These are phyloP conservation scores for Bassia scoparia DNA, from an alignment of 148 eudicot species.

Conservation along the genomic window DNA sequence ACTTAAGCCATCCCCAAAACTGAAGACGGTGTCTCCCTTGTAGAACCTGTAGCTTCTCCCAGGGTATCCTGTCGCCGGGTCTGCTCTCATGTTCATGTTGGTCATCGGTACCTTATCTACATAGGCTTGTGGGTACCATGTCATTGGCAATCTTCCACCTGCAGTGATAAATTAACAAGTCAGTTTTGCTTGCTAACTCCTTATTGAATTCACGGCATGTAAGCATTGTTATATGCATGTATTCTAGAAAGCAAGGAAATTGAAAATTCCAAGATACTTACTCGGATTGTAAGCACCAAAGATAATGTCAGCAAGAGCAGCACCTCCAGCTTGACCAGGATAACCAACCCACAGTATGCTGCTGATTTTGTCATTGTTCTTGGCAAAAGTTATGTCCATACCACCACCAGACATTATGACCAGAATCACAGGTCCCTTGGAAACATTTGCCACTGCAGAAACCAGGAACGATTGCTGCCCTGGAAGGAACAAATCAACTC, in stretches of 20 bases:
- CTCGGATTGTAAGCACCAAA: constrained; percentile 66
- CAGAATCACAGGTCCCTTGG: constrained; percentile 66
- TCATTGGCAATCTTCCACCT: constrained; percentile 82
- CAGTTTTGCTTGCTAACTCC: too few relatives aligned
- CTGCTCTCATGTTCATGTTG: constrained; percentile 77
- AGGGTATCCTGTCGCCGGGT: constrained; percentile 63
- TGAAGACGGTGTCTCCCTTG: constrained; percentile 55
- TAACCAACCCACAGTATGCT: constrained; percentile 80
- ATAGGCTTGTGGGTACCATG: constrained; percentile 79
- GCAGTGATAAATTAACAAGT: constrained; percentile 2
- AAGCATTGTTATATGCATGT: too few relatives aligned
- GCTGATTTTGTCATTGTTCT: constrained; percentile 47
- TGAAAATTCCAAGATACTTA: constrained; percentile 22
- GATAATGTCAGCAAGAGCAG: constrained; percentile 64
- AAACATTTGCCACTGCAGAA: constrained; percentile 46
- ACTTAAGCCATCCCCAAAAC: constrained; percentile 69
- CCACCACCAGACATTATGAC: constrained; percentile 81
- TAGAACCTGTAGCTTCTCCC: constrained; percentile 77
- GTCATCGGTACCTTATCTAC: constrained; percentile 65
- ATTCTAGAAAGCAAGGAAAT: not conserved
- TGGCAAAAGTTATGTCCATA: constrained; percentile 63
- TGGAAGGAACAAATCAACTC: constrained; percentile 53
- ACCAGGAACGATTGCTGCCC: constrained; percentile 62
- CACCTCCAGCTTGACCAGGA: constrained; percentile 79
- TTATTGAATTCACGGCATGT: too few relatives aligned